These are phyloP conservation scores for Leptodontidium sp. DNA, from an alignment of 2,329 filamentous ascomycete species.

Conservation along the genomic window DNA sequence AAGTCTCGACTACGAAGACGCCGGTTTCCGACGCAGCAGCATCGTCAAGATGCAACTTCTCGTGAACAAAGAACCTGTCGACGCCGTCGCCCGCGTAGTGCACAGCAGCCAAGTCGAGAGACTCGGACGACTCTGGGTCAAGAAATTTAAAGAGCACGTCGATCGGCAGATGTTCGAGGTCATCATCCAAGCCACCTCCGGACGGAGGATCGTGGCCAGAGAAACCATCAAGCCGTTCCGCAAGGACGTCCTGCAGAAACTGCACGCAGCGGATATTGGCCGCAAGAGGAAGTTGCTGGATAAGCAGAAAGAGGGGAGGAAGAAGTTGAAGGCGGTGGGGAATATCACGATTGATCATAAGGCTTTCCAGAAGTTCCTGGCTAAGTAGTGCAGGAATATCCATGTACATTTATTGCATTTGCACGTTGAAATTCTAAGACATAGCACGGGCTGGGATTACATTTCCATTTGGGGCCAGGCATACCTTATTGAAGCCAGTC, in stretches of 20 bases:
- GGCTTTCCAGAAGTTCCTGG: slow-evolving; percentile 92
- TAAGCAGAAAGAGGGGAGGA: slow-evolving; percentile 95
- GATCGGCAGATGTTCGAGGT: slow-evolving; percentile 98
- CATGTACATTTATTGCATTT: not conserved
- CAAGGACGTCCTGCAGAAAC: slow-evolving; percentile 92
- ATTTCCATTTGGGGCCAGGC: no score
- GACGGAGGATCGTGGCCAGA: slow-evolving; percentile 82
- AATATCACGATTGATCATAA: slow-evolving; percentile 97
- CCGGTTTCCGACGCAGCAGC: slow-evolving; percentile 81
- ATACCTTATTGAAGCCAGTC: no score
- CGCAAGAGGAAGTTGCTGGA: slow-evolving; percentile 87
- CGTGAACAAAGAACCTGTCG: slow-evolving; percentile 92
- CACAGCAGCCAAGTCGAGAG: slow-evolving; percentile 83
- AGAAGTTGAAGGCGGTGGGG: slow-evolving; percentile 82
- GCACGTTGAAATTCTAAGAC: not conserved
- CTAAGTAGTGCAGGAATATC: slow-evolving; percentile 63
- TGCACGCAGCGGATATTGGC: slow-evolving; percentile 89
- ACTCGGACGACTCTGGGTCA: slow-evolving; percentile 87
- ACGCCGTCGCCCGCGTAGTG: slow-evolving; percentile 91
- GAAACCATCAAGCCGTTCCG: slow-evolving; percentile 97
- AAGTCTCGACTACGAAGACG: slow-evolving; percentile 95
- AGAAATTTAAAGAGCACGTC: slow-evolving; percentile 96
- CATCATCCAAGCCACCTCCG: slow-evolving; percentile 89
- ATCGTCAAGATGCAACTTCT: slow-evolving; percentile 91
- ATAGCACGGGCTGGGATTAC: not conserved